phyloP scores from a whole-genome alignment of 495 filamentous ascomycete species.

The Aspergillus hancockii region DNA sequence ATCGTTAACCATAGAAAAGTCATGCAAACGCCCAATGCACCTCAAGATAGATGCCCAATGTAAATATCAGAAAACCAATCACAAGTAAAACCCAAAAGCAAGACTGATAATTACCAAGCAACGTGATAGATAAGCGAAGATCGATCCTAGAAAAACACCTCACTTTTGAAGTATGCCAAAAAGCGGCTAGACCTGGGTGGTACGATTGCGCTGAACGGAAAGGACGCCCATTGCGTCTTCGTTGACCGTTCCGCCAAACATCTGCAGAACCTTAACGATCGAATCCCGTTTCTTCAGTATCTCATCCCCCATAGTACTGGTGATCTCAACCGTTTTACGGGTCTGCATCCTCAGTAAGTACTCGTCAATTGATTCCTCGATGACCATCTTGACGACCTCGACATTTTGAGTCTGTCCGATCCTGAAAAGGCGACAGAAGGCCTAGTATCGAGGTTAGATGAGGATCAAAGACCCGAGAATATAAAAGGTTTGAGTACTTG shows the following conservation, averaged over 20 bases:
- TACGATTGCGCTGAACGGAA: not conserved
- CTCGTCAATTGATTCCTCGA: conserved; percentile 52
- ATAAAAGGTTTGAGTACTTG: conserved; percentile 49
- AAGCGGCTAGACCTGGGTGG: not conserved
- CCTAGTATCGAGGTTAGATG: conserved; percentile 33
- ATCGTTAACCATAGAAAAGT: not conserved
- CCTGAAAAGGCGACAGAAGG: conserved; percentile 62
- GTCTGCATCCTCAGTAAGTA: conserved; percentile 44
- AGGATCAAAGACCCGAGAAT: not conserved
- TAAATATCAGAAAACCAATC: conserved; percentile 1
- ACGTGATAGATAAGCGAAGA: not conserved
- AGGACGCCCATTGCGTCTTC: not conserved
- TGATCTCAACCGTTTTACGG: conserved; percentile 27
- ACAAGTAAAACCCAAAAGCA: not conserved
- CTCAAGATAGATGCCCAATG: not conserved
- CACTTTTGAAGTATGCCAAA: not conserved
- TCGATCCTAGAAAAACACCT: not conserved
- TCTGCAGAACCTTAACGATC: conserved; percentile 8
- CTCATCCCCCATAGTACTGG: conserved; percentile 28
- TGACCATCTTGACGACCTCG: conserved; percentile 52
- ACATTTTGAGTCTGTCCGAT: conserved; percentile 62
- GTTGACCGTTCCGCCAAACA: conserved; percentile 20
- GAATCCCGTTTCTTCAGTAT: conserved; percentile 13
- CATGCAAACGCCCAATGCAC: not conserved
- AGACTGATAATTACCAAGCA: not conserved